These are phyloP conservation scores for Lachancea lanzarotensis DNA, from an alignment of 805 yeast species.

Conservation along the genomic window DNA sequence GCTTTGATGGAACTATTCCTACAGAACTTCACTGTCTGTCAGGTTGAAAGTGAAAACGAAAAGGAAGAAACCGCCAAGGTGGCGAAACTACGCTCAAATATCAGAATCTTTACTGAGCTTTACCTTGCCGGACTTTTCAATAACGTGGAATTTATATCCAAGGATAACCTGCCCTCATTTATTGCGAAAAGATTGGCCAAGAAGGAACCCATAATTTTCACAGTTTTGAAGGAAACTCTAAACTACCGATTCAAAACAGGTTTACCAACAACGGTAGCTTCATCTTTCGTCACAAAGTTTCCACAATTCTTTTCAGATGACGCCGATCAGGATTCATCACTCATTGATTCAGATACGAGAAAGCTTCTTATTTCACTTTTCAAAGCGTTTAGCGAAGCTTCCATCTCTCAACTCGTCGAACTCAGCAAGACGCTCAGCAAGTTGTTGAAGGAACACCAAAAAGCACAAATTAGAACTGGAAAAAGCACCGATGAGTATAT, in stretches of 20 bases:
- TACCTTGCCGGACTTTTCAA: constrained; percentile 51
- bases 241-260: constrained; percentile 36
- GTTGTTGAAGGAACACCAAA: constrained; percentile 38
- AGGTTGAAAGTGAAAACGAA: constrained; percentile 18
- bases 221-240: constrained; percentile 41
- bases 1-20: constrained; percentile 38
- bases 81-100: constrained; percentile 39
- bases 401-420: constrained; percentile 33
- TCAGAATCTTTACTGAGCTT: constrained; percentile 53
- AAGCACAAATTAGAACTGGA: constrained; percentile 63
- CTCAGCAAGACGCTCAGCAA: constrained; percentile 34
- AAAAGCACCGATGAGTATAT: constrained; percentile 38
- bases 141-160: constrained; percentile 36
- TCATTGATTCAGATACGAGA: constrained; percentile 26
- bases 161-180: constrained; percentile 40
- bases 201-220: constrained; percentile 37
- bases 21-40: constrained; percentile 35
- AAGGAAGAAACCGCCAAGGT: constrained; percentile 41
- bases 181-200: constrained; percentile 31
- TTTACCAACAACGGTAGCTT: constrained; percentile 35
- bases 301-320: constrained; percentile 31
- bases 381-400: constrained; percentile 38
- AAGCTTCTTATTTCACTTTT: constrained; percentile 34
- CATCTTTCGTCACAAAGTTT: constrained; percentile 46
- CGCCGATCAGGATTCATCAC: constrained; percentile 23